Evolutionary conservation across 352 stramenopile species (phyloP).

Genomic region (Phytophthora boehmeriae): DNA sequence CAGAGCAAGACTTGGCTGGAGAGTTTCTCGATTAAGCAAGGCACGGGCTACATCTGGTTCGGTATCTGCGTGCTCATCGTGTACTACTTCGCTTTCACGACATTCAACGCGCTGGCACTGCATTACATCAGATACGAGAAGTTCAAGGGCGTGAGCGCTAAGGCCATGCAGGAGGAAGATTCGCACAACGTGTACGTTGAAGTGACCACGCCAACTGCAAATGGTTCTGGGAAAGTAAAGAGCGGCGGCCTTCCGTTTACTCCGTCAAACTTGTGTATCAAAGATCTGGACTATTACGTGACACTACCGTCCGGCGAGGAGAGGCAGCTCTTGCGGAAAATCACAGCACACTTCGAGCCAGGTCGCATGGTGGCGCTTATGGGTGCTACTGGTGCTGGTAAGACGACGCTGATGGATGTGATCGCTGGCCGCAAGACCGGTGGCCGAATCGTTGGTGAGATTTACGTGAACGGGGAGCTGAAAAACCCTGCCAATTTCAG

Average conservation of each 20-base stretch:
- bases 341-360: slow-evolving; percentile 53
- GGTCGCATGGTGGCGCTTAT: slow-evolving; percentile 66
- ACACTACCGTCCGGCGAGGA: slow-evolving; percentile 55
- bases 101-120: background rate
- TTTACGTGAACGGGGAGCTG: slow-evolving; percentile 87
- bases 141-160: slow-evolving; percentile 26
- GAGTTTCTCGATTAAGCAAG: background rate
- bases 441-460: slow-evolving; percentile 75
- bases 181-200: slow-evolving; percentile 44
- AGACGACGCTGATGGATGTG: slow-evolving; percentile 64
- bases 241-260: background rate
- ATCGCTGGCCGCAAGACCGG: slow-evolving; percentile 59
- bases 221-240: slow-evolving; percentile 1
- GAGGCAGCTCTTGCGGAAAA: slow-evolving; percentile 35
- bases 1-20: background rate
- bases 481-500: slow-evolving; percentile 83
- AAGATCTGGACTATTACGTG: slow-evolving; percentile 56
- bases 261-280: slow-evolving; percentile 40
- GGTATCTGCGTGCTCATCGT: background rate
- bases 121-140: background rate
- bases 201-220: slow-evolving; percentile 29
- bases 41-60: slow-evolving; percentile 1
- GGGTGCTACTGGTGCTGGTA: slow-evolving; percentile 60
- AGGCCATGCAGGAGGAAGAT: slow-evolving; percentile 34
- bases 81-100: background rate